A percentile compares a stretch with the other conserved stretches of the same genome.
These are phyloP conservation scores for Pythium aquatile DNA, from an alignment of 352 stramenopile species.

Conservation along the genomic window DNA sequence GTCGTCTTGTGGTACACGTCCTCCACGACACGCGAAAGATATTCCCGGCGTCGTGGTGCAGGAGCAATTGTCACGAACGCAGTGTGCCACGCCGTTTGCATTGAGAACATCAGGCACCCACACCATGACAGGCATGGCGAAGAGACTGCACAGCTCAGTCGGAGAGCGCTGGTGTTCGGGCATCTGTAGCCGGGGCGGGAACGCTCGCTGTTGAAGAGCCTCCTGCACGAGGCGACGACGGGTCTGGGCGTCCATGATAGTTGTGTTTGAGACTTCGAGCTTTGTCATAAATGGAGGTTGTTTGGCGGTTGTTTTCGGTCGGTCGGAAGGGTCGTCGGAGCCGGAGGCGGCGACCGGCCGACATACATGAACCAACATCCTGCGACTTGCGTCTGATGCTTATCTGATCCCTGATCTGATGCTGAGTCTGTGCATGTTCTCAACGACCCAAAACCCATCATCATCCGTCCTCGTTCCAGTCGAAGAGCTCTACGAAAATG, in stretches of 20 bases:
- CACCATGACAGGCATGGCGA: neutral
- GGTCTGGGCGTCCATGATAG: neutral
- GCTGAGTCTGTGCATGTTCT: neutral
- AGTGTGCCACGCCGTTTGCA: neutral
- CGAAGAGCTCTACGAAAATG: constrained; percentile 33
- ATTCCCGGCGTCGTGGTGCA: neutral
- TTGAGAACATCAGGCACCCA: neutral
- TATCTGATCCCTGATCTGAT: neutral
- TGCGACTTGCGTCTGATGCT: neutral
- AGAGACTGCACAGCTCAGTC: neutral
- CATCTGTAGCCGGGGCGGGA: neutral
- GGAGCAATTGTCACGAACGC: neutral
- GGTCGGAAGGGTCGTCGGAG: too few relatives aligned
- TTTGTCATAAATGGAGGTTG: too few relatives aligned
- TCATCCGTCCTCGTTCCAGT: neutral
- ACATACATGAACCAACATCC: neutral
- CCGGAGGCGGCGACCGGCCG: too few relatives aligned
- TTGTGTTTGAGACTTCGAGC: too few relatives aligned
- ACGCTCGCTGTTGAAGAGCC: neutral
- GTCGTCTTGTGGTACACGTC: neutral
- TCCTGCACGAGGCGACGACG: neutral
- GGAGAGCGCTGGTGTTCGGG: neutral
- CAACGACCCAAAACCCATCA: neutral
- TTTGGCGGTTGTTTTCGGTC: too few relatives aligned
- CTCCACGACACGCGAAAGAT: neutral